Percentiles rank a stretch among this genome's conserved stretches.
These are phyloP conservation scores for Pseudoneurospora amorphoporcata DNA, from an alignment of 495 filamentous ascomycete species.

Conservation along the genomic window DNA sequence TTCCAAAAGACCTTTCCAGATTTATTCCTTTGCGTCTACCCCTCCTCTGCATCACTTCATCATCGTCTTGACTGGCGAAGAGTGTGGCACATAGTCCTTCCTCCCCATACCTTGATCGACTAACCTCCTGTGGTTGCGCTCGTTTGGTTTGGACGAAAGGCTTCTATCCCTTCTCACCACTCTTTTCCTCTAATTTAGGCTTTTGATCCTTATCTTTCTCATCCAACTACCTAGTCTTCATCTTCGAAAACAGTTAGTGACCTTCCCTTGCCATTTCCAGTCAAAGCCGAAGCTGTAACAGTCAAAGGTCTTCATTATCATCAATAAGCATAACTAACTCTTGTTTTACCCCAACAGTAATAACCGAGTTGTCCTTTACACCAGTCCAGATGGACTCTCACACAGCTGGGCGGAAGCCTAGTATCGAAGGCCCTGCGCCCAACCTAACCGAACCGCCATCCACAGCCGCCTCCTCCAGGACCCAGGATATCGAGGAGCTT, in stretches of 20 bases:
- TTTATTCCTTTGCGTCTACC: background rate
- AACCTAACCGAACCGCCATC: slow-evolving; percentile 14
- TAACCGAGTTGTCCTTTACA: background rate
- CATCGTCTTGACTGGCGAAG: background rate
- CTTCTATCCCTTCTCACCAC: background rate
- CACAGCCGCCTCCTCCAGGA: slow-evolving; percentile 26
- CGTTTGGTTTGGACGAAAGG: slow-evolving; percentile 3
- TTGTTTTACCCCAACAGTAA: background rate
- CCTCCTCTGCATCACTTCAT: background rate
- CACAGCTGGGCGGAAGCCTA: background rate
- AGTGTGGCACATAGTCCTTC: background rate
- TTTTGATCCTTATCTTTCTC: background rate
- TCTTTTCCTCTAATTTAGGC: background rate
- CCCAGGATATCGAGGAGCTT: slow-evolving; percentile 31
- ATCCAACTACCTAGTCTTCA: background rate
- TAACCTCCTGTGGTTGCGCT: background rate
- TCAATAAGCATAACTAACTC: background rate
- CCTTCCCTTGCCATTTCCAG: background rate
- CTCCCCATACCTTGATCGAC: background rate
- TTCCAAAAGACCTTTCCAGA: background rate
- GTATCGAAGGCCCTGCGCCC: background rate
- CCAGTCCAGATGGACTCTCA: background rate
- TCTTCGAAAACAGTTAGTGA: background rate
- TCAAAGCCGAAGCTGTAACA: background rate
- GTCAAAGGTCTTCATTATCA: background rate